Evolutionary conservation across 306 rosid species (phyloP).

Genomic region (Quercus mongolica): DNA sequence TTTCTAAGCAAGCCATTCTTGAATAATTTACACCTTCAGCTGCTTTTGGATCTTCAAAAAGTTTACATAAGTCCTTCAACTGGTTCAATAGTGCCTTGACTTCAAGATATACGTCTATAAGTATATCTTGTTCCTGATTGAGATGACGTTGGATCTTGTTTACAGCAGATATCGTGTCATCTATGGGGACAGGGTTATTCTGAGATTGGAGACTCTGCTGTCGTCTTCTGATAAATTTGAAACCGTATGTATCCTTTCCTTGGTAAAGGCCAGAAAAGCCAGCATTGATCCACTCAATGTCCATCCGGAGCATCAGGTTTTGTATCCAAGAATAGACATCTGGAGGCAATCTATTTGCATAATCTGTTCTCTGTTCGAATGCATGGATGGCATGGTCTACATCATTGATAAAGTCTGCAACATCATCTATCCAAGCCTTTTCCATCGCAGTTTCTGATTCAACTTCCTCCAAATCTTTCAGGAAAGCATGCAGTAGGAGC

Average conservation of each 20-base stretch:
- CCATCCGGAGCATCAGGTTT: neutral
- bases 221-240: constrained; percentile 15
- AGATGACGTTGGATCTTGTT: neutral
- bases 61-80: neutral
- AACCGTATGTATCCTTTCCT: neutral
- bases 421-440: constrained; percentile 24
- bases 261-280: neutral
- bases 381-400: neutral
- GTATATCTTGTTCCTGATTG: too few species aligned
- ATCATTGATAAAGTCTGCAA: neutral
- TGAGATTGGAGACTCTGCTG: neutral
- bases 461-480: constrained; percentile 16
- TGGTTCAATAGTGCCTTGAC: neutral
- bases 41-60: neutral
- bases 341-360: too few species aligned
- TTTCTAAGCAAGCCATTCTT: constrained; percentile 9
- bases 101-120: neutral
- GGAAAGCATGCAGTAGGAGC: constrained; percentile 19
- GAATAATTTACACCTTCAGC: neutral
- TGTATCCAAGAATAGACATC: neutral
- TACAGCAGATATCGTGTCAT: neutral
- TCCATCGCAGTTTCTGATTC: constrained; percentile 24
- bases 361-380: too few species aligned
- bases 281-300: neutral
- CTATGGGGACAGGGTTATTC: neutral